Percentiles rank a stretch among this genome's conserved stretches.
phyloP scores from a whole-genome alignment of 768 basidiomycete species.

The Xerocomus potaroensis region DNA sequence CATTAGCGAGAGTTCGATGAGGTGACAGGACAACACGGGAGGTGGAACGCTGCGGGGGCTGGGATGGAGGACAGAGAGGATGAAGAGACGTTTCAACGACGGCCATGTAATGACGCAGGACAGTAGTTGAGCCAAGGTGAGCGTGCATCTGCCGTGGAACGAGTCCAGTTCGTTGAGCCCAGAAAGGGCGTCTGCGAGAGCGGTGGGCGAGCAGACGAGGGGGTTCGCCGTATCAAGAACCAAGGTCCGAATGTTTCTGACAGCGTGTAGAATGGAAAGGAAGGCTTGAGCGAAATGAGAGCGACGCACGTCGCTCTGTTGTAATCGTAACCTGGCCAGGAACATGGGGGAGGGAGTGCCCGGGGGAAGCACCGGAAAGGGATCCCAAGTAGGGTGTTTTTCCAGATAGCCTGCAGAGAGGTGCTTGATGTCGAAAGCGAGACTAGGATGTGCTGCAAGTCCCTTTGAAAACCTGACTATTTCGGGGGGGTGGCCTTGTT shows the following conservation, averaged over 20 bases:
- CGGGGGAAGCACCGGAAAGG: not conserved
- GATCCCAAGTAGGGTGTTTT: conserved; percentile 5
- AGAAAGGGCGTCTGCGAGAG: not conserved
- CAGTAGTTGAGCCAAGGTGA: conserved; percentile 1
- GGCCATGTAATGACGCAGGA: conserved; percentile 7
- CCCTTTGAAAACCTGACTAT: not conserved
- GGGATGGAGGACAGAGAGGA: not conserved
- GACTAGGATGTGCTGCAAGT: conserved; percentile 1
- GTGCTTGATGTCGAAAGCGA: conserved; percentile 5
- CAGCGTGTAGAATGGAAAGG: conserved; percentile 2
- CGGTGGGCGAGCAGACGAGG: not conserved
- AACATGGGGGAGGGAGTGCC: not conserved
- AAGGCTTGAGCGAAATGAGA: not conserved
- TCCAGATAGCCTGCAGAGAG: conserved; percentile 7
- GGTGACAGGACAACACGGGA: not conserved
- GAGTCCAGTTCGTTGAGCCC: not conserved
- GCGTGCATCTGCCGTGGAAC: not conserved
- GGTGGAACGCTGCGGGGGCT: not conserved
- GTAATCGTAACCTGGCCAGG: not conserved
- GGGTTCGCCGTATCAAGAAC: not conserved
- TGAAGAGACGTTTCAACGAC: conserved; percentile 5
- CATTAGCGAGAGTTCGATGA: not conserved
- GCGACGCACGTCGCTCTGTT: not conserved
- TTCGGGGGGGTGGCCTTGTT: conserved; percentile 4
- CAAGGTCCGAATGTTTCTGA: conserved; percentile 2